phyloP scores from a whole-genome alignment of 495 filamentous ascomycete species.

The Aspergillus hancockii region DNA sequence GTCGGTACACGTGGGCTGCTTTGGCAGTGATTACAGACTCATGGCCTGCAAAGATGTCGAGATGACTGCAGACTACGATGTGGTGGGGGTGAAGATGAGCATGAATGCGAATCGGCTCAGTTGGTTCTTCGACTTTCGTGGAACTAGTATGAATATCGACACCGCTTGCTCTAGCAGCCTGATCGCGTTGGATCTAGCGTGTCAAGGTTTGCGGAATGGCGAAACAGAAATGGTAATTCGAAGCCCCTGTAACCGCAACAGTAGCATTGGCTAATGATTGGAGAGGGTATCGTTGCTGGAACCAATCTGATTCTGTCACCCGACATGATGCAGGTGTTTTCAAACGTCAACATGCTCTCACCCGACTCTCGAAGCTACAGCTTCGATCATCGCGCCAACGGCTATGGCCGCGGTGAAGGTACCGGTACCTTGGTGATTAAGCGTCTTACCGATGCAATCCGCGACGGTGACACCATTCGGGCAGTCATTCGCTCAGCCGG shows the following conservation, averaged over 20 bases:
- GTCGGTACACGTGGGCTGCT: slow-evolving; percentile 19
- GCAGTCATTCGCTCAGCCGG: slow-evolving; percentile 36
- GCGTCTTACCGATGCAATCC: slow-evolving; percentile 26
- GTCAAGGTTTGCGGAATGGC: slow-evolving; percentile 34
- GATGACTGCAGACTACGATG: slow-evolving; percentile 7
- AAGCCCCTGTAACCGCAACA: too few relatives aligned
- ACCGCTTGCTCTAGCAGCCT: slow-evolving; percentile 38
- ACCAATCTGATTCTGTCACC: slow-evolving; percentile 32
- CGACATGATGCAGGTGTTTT: slow-evolving; percentile 17
- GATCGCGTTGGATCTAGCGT: slow-evolving; percentile 34
- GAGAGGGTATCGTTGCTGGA: slow-evolving; percentile 28
- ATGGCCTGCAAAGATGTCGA: slow-evolving; percentile 14
- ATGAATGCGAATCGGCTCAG: slow-evolving; percentile 37
- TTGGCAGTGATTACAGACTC: slow-evolving; percentile 22
- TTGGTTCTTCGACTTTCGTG: slow-evolving; percentile 31
- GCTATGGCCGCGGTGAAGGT: slow-evolving; percentile 39
- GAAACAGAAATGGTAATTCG: slow-evolving; percentile 30
- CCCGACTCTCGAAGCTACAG: slow-evolving; percentile 22
- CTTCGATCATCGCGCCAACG: slow-evolving; percentile 27
- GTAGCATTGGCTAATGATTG: too few relatives aligned
- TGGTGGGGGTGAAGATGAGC: slow-evolving; percentile 6
- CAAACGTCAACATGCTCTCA: neutral
- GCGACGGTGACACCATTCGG: slow-evolving; percentile 28
- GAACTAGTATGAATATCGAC: slow-evolving; percentile 20
- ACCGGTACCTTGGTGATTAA: slow-evolving; percentile 30